A percentile compares a stretch with the other conserved stretches of the same genome.
Evolutionary conservation across 352 stramenopile species (phyloP).

Genomic region (Phytophthora palmivora): DNA sequence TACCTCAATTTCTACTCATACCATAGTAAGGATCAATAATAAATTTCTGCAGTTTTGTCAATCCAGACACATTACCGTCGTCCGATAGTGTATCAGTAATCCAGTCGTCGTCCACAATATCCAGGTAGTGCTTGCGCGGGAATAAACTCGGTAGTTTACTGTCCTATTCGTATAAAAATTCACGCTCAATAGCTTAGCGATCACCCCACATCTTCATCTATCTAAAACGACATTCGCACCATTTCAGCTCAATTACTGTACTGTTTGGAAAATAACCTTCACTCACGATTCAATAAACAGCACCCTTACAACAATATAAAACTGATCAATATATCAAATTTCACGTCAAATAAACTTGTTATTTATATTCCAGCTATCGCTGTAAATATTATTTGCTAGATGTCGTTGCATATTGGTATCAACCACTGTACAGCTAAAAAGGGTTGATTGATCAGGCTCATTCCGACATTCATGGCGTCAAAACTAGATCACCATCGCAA

Average conservation of each 20-base stretch:
- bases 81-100: conserved; percentile 83
- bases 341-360: neutral
- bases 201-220: neutral
- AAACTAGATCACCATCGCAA: conserved; percentile 12
- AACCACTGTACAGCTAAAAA: too few species aligned
- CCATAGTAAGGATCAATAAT: neutral
- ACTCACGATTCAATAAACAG: neutral
- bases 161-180: conserved; percentile 40
- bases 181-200: neutral
- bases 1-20: conserved; percentile 72
- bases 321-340: neutral
- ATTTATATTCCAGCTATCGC: neutral
- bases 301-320: too few species aligned
- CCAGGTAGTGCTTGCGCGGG: conserved; percentile 71
- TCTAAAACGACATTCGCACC: neutral
- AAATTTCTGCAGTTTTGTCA: conserved; percentile 10
- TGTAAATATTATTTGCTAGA: neutral
- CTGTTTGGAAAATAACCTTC: neutral
- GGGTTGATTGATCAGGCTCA: neutral
- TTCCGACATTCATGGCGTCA: conserved; percentile 22
- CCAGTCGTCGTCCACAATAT: conserved; percentile 87
- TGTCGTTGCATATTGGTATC: neutral
- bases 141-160: conserved; percentile 78
- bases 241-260: neutral
- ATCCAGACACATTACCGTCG: conserved; percentile 54